Base-by-base conservation (phyloP, 2,329 filamentous ascomycete genomes). In the Alternaria ventricosa region DNA sequence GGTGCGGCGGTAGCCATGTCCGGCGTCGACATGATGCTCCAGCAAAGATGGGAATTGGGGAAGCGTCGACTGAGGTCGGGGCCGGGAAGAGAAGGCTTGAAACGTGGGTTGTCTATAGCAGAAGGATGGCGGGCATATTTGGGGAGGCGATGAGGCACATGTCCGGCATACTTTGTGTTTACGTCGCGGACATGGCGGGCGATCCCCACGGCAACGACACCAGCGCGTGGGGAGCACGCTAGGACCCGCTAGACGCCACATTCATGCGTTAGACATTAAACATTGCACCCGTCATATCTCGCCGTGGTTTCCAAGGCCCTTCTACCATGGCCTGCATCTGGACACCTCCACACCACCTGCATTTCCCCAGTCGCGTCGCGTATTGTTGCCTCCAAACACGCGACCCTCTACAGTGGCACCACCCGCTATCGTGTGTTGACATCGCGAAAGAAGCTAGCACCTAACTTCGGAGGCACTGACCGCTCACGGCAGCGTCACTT, bases 61-160 rank as follows among this genome's bases (percentile, higher is more conserved):
- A 60, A 57, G 57, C 53, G 47, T 33, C 23, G 51, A 60, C 47
- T 56, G 54, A 46, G 55, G 53, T 55, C 62, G 61, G 64, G 47
- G 54, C 66, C 49, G 41, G 55, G 45, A 47, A 65, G 53, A 66
- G 65, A 67, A 69, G 66, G 43, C 58, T 55, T 59, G 55, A 62
- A 65, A 69, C 57, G 62, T 63, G 68, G 53, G 63, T 62, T 61
- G 60, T 66, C 70, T 73, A 74, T 68, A 73, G 63, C 61, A 69
- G 69, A 69, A 66, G 49, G 60, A 63, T 55, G 67, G 56, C 51
- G 47, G 62, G 63, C 69, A 75, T 75, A 65, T 64, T 62, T 70
- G 66, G 64, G 58, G 61, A 64, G 65, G 64, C 60, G 63, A 55
- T 47, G 61, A 61, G 66, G 63, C 62, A 59, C 60, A 60, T 50